phyloP scores from a whole-genome alignment of 352 stramenopile genomes.

The Phytophthora sp. region DNA sequence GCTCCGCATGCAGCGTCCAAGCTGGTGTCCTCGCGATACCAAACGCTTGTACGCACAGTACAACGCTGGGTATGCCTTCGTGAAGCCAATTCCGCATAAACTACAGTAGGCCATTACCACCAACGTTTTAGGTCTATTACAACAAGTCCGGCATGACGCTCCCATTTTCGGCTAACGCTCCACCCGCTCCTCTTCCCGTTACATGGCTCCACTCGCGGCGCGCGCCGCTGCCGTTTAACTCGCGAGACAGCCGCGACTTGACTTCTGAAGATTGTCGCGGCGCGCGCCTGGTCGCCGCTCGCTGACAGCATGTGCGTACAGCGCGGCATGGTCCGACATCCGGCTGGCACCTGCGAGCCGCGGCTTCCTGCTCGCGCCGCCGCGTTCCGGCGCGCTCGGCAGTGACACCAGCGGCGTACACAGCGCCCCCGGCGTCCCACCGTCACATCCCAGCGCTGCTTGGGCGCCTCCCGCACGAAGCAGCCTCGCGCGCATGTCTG shows the following conservation, averaged over 20 bases:
- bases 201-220: too few species aligned
- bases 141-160: too few species aligned
- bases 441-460: slow-evolving; percentile 9
- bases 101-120: too few species aligned
- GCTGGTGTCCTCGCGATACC: too few species aligned
- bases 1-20: too few species aligned
- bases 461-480: neutral
- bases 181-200: neutral
- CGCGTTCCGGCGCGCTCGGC: too few species aligned
- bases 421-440: slow-evolving; percentile 6
- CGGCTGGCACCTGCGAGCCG: neutral
- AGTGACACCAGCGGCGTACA: slow-evolving; percentile 9
- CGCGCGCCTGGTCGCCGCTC: neutral
- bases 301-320: slow-evolving; percentile 9
- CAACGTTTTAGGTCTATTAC: too few species aligned
- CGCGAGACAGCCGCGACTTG: neutral
- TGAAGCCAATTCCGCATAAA: too few species aligned
- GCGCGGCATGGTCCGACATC: slow-evolving; percentile 1
- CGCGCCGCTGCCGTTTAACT: slow-evolving; percentile 9
- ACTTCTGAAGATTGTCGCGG: slow-evolving; percentile 14
- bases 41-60: too few species aligned
- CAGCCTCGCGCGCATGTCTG: slow-evolving; percentile 7
- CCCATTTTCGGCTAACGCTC: too few species aligned
- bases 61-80: too few species aligned
- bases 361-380: too few species aligned